Base-by-base conservation (phyloP, 2,329 filamentous ascomycete species). In the Teratosphaeria epicoccoides region DNA sequence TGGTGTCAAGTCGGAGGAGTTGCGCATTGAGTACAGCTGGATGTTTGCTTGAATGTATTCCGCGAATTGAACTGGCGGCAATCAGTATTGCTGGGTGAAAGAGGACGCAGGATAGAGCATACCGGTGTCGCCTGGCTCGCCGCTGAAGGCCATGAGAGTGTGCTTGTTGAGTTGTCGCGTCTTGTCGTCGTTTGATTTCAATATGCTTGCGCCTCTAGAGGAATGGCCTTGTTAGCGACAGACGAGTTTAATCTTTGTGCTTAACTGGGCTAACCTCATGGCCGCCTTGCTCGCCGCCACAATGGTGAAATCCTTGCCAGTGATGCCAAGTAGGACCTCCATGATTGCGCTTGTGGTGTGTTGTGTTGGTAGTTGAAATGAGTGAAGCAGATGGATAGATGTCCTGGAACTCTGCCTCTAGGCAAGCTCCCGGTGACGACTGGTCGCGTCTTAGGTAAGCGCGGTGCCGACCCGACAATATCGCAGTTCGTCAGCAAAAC, bases 1-100 rank as follows among this genome's bases (percentile, higher is more conserved):
- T 9, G 93, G 91, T 44, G 88, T 88, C 55, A 98, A 82, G 66
- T 96, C 88, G 67, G 86, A 86, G 72, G 89, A 87, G 71, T 97
- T 97, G 68, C 94, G 88, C 90, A 97, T 98, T 61, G 87, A 89
- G 76, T 98, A 98, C 68, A 98, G 85, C 74, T 95, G 88, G 58
- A 93, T 84, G 72, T 98, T 98, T 69, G 91, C 90, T 81, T 97
- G 90, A 71, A 98, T 94, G 76, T 91, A 98, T 76, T 98, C 93
- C 70, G 94, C 88, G 71, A 98, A 98, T 84, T 98, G 91, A 57
- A 97, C 90, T 95, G 40, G 45, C 23, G 48, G 14, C 33, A 20
- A 49, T 24, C 28, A 49, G 28, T 20, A 25, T 25, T 10, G 20
- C 9, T 12, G 22, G 3, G 28, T 43, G 17, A 40, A 17, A 7